Percentiles rank a stretch among this genome's conserved stretches.
phyloP scores from a whole-genome alignment of 768 basidiomycete genomes.

The Mrakia gelida region DNA sequence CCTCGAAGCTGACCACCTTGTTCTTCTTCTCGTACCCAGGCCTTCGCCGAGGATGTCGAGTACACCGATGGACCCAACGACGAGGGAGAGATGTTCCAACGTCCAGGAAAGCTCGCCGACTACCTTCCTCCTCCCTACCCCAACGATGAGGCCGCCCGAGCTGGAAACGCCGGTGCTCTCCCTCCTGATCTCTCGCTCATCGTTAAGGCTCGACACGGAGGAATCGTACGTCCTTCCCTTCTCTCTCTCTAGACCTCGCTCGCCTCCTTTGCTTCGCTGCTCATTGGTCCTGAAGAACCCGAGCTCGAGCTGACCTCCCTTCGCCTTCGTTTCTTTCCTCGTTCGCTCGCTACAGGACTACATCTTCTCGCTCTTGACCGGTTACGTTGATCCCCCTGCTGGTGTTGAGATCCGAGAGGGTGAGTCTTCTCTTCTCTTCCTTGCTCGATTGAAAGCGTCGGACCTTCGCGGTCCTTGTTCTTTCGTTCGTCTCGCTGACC shows the following conservation, averaged over 20 bases:
- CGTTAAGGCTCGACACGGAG: slow-evolving; percentile 95
- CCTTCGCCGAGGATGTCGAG: slow-evolving; percentile 93
- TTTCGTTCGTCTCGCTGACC: not conserved
- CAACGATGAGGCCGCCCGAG: slow-evolving; percentile 95
- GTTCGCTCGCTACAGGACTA: slow-evolving; percentile 67
- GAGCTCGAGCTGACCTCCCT: not conserved
- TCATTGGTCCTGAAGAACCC: not conserved
- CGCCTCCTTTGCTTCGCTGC: not conserved
- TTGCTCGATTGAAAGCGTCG: not conserved
- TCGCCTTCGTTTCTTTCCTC: not conserved
- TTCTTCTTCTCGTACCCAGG: slow-evolving; percentile 28
- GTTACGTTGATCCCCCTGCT: slow-evolving; percentile 93
- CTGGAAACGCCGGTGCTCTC: slow-evolving; percentile 87
- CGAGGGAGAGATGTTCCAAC: slow-evolving; percentile 95
- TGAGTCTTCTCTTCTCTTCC: not conserved
- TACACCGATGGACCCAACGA: slow-evolving; percentile 94
- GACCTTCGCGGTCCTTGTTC: not conserved
- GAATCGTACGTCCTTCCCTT: slow-evolving; percentile 55
- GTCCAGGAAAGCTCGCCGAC: slow-evolving; percentile 96
- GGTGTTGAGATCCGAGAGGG: slow-evolving; percentile 76
- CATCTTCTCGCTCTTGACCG: slow-evolving; percentile 91
- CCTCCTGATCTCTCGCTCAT: slow-evolving; percentile 97
- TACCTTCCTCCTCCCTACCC: slow-evolving; percentile 93
- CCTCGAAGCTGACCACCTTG: not conserved
- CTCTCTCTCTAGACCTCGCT: not conserved